Evolutionary conservation across 495 filamentous ascomycete genomes (phyloP), one percentile per base, ranked within the genome.

Genomic region (Aspergillus conjunctus): DNA sequence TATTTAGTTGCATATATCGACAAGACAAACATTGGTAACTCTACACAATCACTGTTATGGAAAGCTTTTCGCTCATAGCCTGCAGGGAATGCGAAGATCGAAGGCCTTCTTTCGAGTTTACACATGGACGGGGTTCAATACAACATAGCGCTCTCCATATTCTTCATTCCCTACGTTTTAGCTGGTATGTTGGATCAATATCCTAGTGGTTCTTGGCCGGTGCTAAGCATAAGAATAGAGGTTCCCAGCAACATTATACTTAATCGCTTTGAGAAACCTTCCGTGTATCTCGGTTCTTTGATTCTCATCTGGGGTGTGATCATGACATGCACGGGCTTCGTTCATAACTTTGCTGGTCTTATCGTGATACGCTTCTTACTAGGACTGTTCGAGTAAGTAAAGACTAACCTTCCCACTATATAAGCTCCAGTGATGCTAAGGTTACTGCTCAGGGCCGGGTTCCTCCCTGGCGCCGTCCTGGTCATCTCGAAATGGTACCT

Each of bases 401-500:
- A 26, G 34, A 15, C 34, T 39, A 10, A 1, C 34, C 9, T 15
- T 39, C 2, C 34, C 34, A 39, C 15, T 39, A 15, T 39, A 15
- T 10, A 7, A 39, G 34, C 10, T 39, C 15, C 34, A 9, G 26
- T 26, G 34, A 39, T 39, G 15, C 34, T 39, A 10, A 30, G 41
- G 18, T 18, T 14, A 32, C 12, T 12, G 12, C 30, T 17, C 21
- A 57, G 53, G 48, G 58, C 67, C 52, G 78, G 89, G 12, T 73
- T 91, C 20, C 88, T 87, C 63, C 88, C 89, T 0, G 89, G 86
- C 5, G 82, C 87, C 32, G 83, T 86, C 0, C 88, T 87, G 61
- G 83, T 89, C 60, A 77, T 88, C 21, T 88, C 87, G 0, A 86
- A 85, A 68, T 91, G 88, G 88, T 90, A 89, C 63, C 72, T 77